Evolutionary conservation across 192 early-diverging fungal species (phyloP), one percentile per base, ranked within the genome.

Genomic region (Coemansia sp.): DNA sequence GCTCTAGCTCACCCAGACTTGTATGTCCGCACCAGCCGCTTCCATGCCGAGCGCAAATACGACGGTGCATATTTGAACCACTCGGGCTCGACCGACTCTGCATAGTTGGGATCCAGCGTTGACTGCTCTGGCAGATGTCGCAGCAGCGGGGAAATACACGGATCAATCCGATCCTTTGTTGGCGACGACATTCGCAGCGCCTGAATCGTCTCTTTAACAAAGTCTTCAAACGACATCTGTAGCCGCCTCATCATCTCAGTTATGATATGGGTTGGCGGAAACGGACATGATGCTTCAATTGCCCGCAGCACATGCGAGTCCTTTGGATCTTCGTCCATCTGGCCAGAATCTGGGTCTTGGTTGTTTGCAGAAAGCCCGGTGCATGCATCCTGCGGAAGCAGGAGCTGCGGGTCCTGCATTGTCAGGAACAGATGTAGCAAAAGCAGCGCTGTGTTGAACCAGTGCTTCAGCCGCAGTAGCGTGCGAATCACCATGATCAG

Each of bases 361-460:
- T 23, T 21, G 12, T 30, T 14, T 15, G 18, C 6, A 0, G 37
- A 18, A 37, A 21, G 10, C 41, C 20, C 38, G 21, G 21, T 31
- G 28, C 56, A 65, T 26, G 63, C 57, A 55, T 26, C 59, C 1
- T 40, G 36, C 0, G 73, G 73, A n/a, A 77, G 56, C 2, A 70
- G 20, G 16, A 76, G 31, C 36, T 53, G 47, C n/a, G 66, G 66
- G 55, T 77, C 73, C 43, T 77, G 73, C 73, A 77, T 77, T 3
- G 63, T 55, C 30, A 77, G 41, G 16, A 77, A 77, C 54, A 77
- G 48, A 16, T 77, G 73, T 47, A 77, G 51, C 39, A 77, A 42
- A 37, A 77, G 67, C 39, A 64, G 67, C 23, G 73, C 73, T 15
- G 73, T 77, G 59, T 77, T 77, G 67, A 77, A 77, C 66, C 73